phyloP scores from a whole-genome alignment of 495 filamentous ascomycete species.

The Bombardia bombarda region DNA sequence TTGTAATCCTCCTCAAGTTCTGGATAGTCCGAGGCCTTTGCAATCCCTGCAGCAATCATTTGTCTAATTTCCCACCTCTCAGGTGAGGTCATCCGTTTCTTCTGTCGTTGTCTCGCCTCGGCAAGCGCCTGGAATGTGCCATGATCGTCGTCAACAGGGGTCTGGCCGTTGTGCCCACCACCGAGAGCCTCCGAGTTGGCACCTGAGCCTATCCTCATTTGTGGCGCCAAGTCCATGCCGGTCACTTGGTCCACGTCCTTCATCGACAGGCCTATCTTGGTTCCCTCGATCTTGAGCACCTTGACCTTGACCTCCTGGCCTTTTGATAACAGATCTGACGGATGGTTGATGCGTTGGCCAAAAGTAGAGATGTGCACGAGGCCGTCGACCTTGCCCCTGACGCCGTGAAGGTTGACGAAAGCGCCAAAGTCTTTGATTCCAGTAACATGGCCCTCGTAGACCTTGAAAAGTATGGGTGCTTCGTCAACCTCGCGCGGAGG shows the following conservation, averaged over 20 bases:
- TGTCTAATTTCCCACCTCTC: conserved; percentile 97
- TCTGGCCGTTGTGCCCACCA: conserved; percentile 52
- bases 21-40: conserved; percentile 84
- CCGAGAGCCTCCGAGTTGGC: conserved; percentile 83
- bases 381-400: conserved; percentile 83
- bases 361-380: conserved; percentile 96
- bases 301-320: conserved; percentile 90
- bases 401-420: conserved; percentile 85
- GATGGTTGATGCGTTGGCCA: conserved; percentile 83
- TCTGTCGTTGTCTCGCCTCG: conserved; percentile 41
- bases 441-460: conserved; percentile 84
- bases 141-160: conserved; percentile 9
- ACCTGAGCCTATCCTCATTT: conserved; percentile 76
- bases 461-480: conserved; percentile 70
- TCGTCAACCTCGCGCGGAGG: conserved; percentile 74
- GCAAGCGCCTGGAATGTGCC: conserved; percentile 30
- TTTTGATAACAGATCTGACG: conserved; percentile 72
- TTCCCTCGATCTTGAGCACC: conserved; percentile 75
- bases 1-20: conserved; percentile 94
- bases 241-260: conserved; percentile 93
- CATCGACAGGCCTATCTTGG: conserved; percentile 83
- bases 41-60: conserved; percentile 87
- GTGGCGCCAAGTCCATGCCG: conserved; percentile 75
- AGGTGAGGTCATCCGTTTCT: conserved; percentile 91
- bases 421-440: conserved; percentile 92